These are phyloP conservation scores for Penicillium sp. DNA, from an alignment of 2,329 filamentous ascomycete species.

Conservation along the genomic window DNA sequence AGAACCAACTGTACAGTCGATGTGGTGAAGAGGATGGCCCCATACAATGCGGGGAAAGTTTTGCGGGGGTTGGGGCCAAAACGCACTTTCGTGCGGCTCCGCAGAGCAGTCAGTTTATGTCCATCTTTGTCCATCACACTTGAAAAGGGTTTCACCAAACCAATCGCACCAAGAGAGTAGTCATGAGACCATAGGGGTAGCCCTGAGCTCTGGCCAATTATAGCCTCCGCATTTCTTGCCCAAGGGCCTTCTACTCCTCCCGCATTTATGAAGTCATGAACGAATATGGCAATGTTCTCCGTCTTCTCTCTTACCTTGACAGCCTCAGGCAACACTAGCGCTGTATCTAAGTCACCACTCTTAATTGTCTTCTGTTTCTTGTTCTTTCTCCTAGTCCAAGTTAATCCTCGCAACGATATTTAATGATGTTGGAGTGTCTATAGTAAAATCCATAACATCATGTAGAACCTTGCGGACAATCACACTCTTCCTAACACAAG, in stretches of 20 bases:
- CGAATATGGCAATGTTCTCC: background rate
- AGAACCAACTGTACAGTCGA: background rate
- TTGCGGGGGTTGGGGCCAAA: constrained; percentile 16
- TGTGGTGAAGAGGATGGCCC: background rate
- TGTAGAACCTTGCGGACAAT: too few relatives aligned
- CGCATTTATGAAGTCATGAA: background rate
- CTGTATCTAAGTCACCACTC: background rate
- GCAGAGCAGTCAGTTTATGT: constrained; percentile 13
- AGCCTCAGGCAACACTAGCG: background rate
- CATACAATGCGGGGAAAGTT: constrained; percentile 19
- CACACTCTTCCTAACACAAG: too few relatives aligned
- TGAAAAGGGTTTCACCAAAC: background rate
- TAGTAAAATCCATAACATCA: background rate
- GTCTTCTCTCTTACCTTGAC: background rate
- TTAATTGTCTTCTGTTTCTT: background rate
- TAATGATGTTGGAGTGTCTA: too few relatives aligned
- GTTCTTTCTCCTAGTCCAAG: background rate
- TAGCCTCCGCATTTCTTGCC: background rate
- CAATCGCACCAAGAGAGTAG: background rate
- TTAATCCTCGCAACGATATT: background rate
- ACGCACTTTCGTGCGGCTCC: constrained; percentile 22
- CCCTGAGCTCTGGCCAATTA: background rate
- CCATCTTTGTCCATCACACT: background rate
- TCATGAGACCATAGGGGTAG: background rate
- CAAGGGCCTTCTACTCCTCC: background rate